These are phyloP conservation scores for Polyporus tsugae DNA, from an alignment of 1,284 basidiomycete genomes.

Conservation along the genomic window DNA sequence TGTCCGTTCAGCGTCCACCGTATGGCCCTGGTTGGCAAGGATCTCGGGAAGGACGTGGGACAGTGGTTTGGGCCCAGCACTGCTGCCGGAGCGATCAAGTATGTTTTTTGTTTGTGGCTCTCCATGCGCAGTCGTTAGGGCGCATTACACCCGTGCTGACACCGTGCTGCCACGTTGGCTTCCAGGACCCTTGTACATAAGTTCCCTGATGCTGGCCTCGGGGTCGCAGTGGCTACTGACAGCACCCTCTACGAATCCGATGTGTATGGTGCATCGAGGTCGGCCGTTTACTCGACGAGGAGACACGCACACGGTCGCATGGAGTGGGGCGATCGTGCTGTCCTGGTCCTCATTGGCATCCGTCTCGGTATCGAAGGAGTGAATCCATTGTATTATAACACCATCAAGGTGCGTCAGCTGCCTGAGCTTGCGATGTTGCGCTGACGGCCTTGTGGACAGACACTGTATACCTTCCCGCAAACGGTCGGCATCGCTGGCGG, in stretches of 20 bases:
- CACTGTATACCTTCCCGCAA: constrained; percentile 92
- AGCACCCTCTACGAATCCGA: constrained; percentile 85
- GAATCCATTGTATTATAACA: constrained; percentile 94
- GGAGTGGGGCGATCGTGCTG: constrained; percentile 85
- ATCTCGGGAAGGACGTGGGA: constrained; percentile 94
- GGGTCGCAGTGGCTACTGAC: constrained; percentile 87
- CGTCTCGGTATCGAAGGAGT: constrained; percentile 92
- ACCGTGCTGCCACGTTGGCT: background rate
- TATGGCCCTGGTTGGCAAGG: constrained; percentile 95
- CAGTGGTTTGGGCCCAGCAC: constrained; percentile 99
- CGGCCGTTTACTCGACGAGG: constrained; percentile 46
- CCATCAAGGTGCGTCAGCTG: constrained; percentile 81
- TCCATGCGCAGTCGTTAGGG: background rate
- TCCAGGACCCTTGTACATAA: constrained; percentile 77
- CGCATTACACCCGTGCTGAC: constrained; percentile 14
- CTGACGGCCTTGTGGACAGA: constrained; percentile 51
- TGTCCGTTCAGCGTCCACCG: constrained; percentile 96
- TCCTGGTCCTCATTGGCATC: constrained; percentile 88
- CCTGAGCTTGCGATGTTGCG: background rate
- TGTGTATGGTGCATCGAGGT: constrained; percentile 82
- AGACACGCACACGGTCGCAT: constrained; percentile 41
- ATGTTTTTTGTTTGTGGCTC: constrained; percentile 37
- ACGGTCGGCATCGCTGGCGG: constrained; percentile 97
- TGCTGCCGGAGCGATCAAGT: constrained; percentile 95
- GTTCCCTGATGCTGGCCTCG: constrained; percentile 84